Evolutionary conservation across 768 basidiomycete species (phyloP).

Genomic region (Tylopilus subfusipes): DNA sequence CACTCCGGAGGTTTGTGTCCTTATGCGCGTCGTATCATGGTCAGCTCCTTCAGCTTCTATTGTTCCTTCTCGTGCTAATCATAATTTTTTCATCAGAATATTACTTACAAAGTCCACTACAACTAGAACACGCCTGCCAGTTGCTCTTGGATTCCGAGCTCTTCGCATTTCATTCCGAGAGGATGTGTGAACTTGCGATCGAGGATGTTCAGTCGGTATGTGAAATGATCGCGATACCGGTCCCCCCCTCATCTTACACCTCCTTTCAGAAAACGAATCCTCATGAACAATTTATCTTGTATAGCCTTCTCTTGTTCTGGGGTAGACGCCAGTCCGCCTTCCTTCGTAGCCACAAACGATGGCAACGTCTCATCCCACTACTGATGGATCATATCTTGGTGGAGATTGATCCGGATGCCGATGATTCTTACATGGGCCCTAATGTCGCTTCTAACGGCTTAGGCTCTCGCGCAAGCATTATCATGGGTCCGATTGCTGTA

Average conservation of each 20-base stretch:
- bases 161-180: slow-evolving; percentile 86
- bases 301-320: slow-evolving; percentile 70
- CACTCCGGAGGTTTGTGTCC: slow-evolving; percentile 70
- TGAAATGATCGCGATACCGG: background rate
- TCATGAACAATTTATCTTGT: slow-evolving; percentile 75
- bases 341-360: slow-evolving; percentile 77
- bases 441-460: slow-evolving; percentile 28
- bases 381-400: slow-evolving; percentile 82
- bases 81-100: slow-evolving; percentile 51
- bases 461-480: slow-evolving; percentile 38
- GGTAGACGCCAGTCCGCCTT: slow-evolving; percentile 68
- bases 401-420: slow-evolving; percentile 75
- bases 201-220: slow-evolving; percentile 66
- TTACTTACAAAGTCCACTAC: slow-evolving; percentile 79
- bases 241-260: slow-evolving; percentile 4
- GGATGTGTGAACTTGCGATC: slow-evolving; percentile 81
- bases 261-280: slow-evolving; percentile 72
- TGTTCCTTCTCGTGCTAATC: slow-evolving; percentile 4
- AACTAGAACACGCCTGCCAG: slow-evolving; percentile 79
- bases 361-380: slow-evolving; percentile 76
- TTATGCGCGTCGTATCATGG: slow-evolving; percentile 88
- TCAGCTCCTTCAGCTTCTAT: slow-evolving; percentile 33
- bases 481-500: slow-evolving; percentile 57
- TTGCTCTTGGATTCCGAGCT: slow-evolving; percentile 80
- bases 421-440: slow-evolving; percentile 51